Conservation (phyloP, 108 stramenopile genomes). For the Cyclotella atomus region DNA sequence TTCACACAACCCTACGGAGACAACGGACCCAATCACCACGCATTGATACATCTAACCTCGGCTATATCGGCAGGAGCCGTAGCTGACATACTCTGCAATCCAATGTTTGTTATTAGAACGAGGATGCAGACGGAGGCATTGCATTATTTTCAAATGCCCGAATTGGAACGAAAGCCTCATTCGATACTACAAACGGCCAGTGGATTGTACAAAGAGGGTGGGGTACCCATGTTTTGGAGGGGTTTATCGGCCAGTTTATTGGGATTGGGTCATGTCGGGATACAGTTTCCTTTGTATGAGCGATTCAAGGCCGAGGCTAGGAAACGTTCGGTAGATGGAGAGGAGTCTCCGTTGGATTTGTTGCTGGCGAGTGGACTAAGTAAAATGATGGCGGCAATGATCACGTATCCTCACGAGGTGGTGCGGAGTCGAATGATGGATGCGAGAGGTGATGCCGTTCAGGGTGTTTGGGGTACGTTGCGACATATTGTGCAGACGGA, state of each 20-base stretch:
- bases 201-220: slow-evolving; percentile 63
- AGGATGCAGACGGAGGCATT: slow-evolving; percentile 89
- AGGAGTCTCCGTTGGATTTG: slow-evolving; percentile 73
- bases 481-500: slow-evolving; percentile 64
- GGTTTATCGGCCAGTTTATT: slow-evolving; percentile 89
- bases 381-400: slow-evolving; percentile 82
- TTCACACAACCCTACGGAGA: slow-evolving; percentile 30
- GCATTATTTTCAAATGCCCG: slow-evolving; percentile 62
- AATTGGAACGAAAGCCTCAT: slow-evolving; percentile 33
- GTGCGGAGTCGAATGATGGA: slow-evolving; percentile 91
- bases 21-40: slow-evolving; percentile 50
- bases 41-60: slow-evolving; percentile 70
- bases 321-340: slow-evolving; percentile 38
- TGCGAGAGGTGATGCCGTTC: slow-evolving; percentile 52
- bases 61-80: slow-evolving; percentile 86
- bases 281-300: slow-evolving; percentile 94
- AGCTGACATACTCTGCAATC: slow-evolving; percentile 90
- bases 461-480: slow-evolving; percentile 52
- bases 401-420: slow-evolving; percentile 94
- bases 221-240: slow-evolving; percentile 82
- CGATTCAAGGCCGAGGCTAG: slow-evolving; percentile 70
- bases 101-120: slow-evolving; percentile 90
- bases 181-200: slow-evolving; percentile 63
- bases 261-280: slow-evolving; percentile 88
- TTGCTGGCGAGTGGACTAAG: slow-evolving; percentile 73